Evolutionary conservation across 2,329 filamentous ascomycete genomes (phyloP).

Genomic region (Grosmannia clavigera): DNA sequence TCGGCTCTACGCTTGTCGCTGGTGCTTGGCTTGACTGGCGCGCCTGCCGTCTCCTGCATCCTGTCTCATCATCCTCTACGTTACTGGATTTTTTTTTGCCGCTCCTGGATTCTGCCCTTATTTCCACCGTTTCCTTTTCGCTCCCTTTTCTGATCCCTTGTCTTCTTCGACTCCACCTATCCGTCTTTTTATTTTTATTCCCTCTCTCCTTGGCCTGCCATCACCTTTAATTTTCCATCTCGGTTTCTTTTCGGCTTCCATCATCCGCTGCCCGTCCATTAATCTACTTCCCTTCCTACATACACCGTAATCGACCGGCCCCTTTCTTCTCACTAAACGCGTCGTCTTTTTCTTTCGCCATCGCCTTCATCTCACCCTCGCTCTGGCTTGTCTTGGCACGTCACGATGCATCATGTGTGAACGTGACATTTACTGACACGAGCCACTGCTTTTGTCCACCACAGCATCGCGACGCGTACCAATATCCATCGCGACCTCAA

Average conservation of each 20-base stretch:
- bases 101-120: background rate
- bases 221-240: conserved; percentile 2
- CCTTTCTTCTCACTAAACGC: background rate
- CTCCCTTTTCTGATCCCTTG: conserved; percentile 10
- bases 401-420: conserved; percentile 1
- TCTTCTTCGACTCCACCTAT: conserved; percentile 9
- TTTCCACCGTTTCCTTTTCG: background rate
- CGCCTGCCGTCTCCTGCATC: conserved; percentile 1
- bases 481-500: conserved; percentile 26
- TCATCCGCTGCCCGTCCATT: background rate
- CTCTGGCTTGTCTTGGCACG: background rate
- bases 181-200: conserved; percentile 9
- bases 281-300: conserved; percentile 5
- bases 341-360: background rate
- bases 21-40: conserved; percentile 4
- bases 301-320: conserved; percentile 1
- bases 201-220: background rate
- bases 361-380: background rate
- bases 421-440: conserved; percentile 6
- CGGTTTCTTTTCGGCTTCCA: background rate
- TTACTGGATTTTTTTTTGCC: conserved; percentile 6
- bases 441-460: conserved; percentile 9
- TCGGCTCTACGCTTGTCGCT: background rate
- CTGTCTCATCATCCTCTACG: conserved; percentile 6
- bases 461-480: conserved; percentile 39